phyloP scores from a whole-genome alignment of 179 eudicot genomes.

The Carnegiea gigantea region DNA sequence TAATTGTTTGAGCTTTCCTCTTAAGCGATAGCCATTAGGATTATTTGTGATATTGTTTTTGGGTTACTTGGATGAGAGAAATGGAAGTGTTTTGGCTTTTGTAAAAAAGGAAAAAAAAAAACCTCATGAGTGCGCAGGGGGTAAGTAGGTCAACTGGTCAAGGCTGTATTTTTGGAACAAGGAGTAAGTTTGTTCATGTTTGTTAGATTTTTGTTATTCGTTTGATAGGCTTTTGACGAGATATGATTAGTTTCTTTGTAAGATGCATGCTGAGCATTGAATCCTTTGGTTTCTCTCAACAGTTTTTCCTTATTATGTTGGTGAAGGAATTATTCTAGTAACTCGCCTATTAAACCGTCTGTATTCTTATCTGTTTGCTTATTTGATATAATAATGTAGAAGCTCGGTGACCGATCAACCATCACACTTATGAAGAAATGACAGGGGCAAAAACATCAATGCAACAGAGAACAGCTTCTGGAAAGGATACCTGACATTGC shows the following conservation, averaged over 20 bases:
- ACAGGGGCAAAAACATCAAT: background rate
- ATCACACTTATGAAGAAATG: background rate
- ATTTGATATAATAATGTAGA: no score
- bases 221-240: background rate
- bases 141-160: background rate
- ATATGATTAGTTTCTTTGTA: no score
- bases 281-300: background rate
- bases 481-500: background rate
- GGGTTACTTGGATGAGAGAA: background rate
- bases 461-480: background rate
- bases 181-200: background rate
- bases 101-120: background rate
- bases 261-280: background rate
- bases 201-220: background rate
- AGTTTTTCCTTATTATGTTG: background rate
- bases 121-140: background rate
- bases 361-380: background rate
- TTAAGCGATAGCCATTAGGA: background rate
- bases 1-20: background rate
- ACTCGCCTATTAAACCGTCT: background rate
- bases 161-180: background rate
- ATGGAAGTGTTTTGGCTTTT: background rate
- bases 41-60: no score
- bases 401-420: background rate
- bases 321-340: background rate